Base-by-base conservation (phyloP, 2,329 filamentous ascomycete genomes). In the Sarocladium kiliense region DNA sequence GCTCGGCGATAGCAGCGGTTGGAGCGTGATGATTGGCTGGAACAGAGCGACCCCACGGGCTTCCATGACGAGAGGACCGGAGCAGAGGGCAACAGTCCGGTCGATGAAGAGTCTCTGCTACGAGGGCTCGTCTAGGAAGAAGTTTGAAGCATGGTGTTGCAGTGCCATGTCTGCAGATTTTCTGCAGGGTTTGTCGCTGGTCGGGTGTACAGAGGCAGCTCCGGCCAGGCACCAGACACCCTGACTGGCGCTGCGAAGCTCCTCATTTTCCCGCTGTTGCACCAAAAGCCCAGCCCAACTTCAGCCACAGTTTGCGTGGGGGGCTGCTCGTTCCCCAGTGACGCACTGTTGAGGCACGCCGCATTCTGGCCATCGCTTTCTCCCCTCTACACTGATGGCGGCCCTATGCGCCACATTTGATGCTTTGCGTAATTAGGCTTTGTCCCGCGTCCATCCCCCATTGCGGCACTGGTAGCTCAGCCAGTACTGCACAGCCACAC, bases 1-100 rank as follows among this genome's bases (percentile, higher is more conserved):
- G 50, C 63, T 71, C 69, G 68, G 68, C 60, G 67, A 69, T 71
- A 71, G 32, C 9, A 34, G 4, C 18, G 9, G 27, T 18, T 34
- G 51, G 56, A 26, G 45, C 27, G 21, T 56, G 54, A 26, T 64
- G 55, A 72, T 72, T 72, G 69, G 70, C 51, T 60, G 59, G 58
- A 58, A 54, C 56, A 34, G 36, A 36, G 27, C 27, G 47, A 51
- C 47, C 44, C 44, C 44, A 49, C 44, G 44, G 44, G 11, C 26
- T 49, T 49, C 44, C 44, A 49, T 49, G 44, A 49, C 44, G 47
- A 51, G 44, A 47, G 44, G 10, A 27, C 44, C 21, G 44, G 44
- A 5, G 12, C 9, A n/a, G 36, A 39, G 36, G 12, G 12, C 7
- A 39, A 12, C 30, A 6, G 30, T 32, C 12, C 30, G 12, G 30